A percentile compares a stretch with the other conserved stretches of the same genome.
Evolutionary conservation across 1,139 yeast species (phyloP).

Genomic region (Geotrichum histeridarum): DNA sequence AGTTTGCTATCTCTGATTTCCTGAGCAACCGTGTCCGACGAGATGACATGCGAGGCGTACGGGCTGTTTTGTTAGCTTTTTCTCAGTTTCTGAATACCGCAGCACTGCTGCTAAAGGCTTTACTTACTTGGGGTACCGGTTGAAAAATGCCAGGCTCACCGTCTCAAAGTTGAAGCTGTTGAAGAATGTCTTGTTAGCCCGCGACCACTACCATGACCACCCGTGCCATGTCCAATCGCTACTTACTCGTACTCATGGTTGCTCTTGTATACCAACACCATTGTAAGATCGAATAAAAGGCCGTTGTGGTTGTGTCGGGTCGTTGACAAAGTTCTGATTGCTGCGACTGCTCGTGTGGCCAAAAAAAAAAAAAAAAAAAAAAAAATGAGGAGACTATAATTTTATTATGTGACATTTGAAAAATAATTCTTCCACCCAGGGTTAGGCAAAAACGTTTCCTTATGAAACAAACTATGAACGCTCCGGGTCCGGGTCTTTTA

Average conservation of each 20-base stretch:
- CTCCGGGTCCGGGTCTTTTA: too few relatives aligned
- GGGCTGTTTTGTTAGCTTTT: slow-evolving; percentile 42
- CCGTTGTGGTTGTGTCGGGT: too few relatives aligned
- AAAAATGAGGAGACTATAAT: too few relatives aligned
- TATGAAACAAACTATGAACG: too few relatives aligned
- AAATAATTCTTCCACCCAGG: too few relatives aligned
- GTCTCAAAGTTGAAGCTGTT: slow-evolving; percentile 54
- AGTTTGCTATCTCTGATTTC: slow-evolving; percentile 54
- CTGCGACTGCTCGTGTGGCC: too few relatives aligned
- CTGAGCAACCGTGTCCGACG: slow-evolving; percentile 70
- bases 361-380: too few relatives aligned
- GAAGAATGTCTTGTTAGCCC: slow-evolving; percentile 8
- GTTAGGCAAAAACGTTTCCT: too few relatives aligned
- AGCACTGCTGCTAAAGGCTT: not conserved
- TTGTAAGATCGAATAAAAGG: slow-evolving; percentile 26
- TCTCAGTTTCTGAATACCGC: too few relatives aligned
- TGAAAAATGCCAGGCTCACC: slow-evolving; percentile 72
- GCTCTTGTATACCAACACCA: slow-evolving; percentile 65
- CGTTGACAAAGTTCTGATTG: too few relatives aligned
- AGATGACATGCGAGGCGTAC: slow-evolving; percentile 78
- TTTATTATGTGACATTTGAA: too few relatives aligned
- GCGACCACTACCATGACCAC: not conserved
- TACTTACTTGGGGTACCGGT: slow-evolving; percentile 66
- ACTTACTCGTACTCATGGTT: slow-evolving; percentile 50
- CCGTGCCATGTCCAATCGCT: not conserved